Evolutionary conservation across 768 basidiomycete genomes (phyloP).

Genomic region (Paxillus rubicundulus): DNA sequence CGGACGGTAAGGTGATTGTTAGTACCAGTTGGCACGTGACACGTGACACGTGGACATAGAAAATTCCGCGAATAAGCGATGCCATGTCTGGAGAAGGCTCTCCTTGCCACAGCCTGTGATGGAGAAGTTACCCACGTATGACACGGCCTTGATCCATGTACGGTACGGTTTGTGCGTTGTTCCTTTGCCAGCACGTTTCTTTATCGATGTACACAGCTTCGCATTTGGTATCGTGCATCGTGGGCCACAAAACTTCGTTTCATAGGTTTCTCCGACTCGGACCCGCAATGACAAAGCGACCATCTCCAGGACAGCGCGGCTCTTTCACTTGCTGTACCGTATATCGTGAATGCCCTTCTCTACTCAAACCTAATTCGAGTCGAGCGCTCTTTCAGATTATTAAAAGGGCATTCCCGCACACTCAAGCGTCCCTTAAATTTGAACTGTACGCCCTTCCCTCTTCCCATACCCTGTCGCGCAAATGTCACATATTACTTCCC

Average conservation of each 20-base stretch:
- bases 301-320: background rate
- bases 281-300: background rate
- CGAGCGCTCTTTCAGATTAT: background rate
- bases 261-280: background rate
- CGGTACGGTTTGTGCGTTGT: no score
- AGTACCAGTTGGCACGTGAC: background rate
- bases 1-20: no score
- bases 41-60: no score
- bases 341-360: no score
- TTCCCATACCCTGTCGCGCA: background rate
- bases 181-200: no score
- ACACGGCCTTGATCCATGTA: no score
- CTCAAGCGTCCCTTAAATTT: background rate
- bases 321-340: slow-evolving; percentile 3
- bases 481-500: slow-evolving; percentile 27
- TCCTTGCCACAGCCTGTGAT: no score
- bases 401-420: background rate
- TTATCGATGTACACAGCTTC: no score
- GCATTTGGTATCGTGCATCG: no score
- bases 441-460: slow-evolving; percentile 2
- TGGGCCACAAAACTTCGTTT: background rate
- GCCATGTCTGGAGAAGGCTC: no score
- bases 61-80: no score
- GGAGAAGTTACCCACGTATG: no score
- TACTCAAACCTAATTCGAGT: background rate